These are phyloP conservation scores for Syncephalastrum monosporum DNA, from an alignment of 371 early-diverging fungal species.

Conservation along the genomic window DNA sequence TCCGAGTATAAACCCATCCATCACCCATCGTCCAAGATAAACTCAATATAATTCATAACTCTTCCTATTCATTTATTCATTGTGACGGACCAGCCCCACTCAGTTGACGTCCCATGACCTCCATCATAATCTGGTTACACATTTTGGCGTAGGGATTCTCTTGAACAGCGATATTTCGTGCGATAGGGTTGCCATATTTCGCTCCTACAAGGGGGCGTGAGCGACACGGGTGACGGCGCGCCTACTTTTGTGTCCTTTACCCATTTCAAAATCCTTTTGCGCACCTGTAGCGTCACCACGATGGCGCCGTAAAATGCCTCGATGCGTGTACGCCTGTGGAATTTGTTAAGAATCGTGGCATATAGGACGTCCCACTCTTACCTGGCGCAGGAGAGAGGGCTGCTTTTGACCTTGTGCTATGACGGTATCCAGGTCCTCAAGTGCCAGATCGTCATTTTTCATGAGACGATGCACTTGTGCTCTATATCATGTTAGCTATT, in stretches of 20 bases:
- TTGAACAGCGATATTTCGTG: constrained; percentile 69
- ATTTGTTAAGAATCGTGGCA: not conserved
- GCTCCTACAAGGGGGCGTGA: constrained; percentile 49
- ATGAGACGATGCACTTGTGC: constrained; percentile 79
- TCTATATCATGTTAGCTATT: constrained; percentile 24
- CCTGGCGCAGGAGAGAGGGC: constrained; percentile 68
- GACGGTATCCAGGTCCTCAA: constrained; percentile 71
- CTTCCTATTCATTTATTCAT: constrained; percentile 2
- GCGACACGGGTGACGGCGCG: not conserved
- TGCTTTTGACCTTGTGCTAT: constrained; percentile 64
- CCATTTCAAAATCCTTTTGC: constrained; percentile 69
- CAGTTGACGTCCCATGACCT: constrained; percentile 62
- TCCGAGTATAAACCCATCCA: too few relatives aligned
- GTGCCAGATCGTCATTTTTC: constrained; percentile 52
- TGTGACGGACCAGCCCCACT: constrained; percentile 6
- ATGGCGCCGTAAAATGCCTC: constrained; percentile 69
- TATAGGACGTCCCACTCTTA: constrained; percentile 13
- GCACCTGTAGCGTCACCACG: constrained; percentile 67
- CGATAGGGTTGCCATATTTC: constrained; percentile 79
- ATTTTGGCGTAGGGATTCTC: constrained; percentile 93
- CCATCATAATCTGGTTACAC: constrained; percentile 75
- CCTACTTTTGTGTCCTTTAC: constrained; percentile 4
- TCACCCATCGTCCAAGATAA: too few relatives aligned
- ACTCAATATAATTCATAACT: too few relatives aligned
- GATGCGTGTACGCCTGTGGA: constrained; percentile 79